Base-by-base conservation (phyloP, 2,329 filamentous ascomycete species). In the Scedosporium apiospermum region DNA sequence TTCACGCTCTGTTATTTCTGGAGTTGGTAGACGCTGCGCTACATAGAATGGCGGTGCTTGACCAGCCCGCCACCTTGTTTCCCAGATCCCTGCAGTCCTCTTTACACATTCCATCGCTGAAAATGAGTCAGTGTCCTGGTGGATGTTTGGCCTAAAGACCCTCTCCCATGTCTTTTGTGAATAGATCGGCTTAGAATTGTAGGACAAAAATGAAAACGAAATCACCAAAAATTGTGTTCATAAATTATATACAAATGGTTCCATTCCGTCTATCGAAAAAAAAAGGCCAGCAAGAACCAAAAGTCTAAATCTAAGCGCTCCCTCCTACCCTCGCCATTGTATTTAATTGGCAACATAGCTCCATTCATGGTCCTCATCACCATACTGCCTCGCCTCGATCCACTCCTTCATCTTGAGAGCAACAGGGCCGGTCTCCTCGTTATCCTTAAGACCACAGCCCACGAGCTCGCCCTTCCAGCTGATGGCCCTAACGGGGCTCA, bases 331-430 rank as follows among this genome's bases (percentile, higher is more conserved):
- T 49, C 62, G 62, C 58, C 42, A 16, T 61, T 7, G 14, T 38
- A 61, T 53, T 68, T 71, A 70, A 77, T 61, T 60, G 76, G 63
- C 60, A 61, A 78, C 68, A 69, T 87, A 88, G 81, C 93, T 97
- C 95, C 95, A 99, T 67, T 88, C 83, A 74, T 97, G 91, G 73
- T 91, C 85, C 76, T 93, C 89, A 67, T 97, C 93, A 66, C 95
- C 95, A 73, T 98, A 97, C 78, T 98, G 93, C 68, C 96, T 93
- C 30, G 80, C 88, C 79, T 96, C 93, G 66, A 99, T 97, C 95
- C 95, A 99, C 70, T 88, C 85, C 85, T 96, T 96, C 88, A 99
- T 93, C 75, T 84, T 85, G 69, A 86, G 78, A 9, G 95, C 89
- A 70, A 98, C 82, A 71, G 93, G 88, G 53, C 95, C 95, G 10